Evolutionary conservation across 163 green algal species (phyloP), one percentile per base, ranked within the genome.

Genomic region (Chloromonas sp.): DNA sequence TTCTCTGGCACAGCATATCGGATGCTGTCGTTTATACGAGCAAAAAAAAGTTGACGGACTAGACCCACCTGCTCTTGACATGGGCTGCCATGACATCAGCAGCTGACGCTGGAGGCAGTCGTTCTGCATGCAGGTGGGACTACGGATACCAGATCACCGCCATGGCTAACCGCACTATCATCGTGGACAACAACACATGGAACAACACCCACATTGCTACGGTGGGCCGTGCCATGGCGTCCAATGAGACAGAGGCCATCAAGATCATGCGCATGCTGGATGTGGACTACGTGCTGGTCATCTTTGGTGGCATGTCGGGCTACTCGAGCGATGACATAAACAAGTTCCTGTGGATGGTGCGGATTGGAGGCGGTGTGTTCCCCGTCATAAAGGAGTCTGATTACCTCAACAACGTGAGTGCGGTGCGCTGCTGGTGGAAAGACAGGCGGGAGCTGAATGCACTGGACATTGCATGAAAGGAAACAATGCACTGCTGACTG

Each of bases 101-200:
- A 36, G 36, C 36, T 36, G 36, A 36, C 36, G 36, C 36, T 36
- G 36, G 36, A 36, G 36, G 36, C 36, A 36, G 36, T 36, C 36
- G 36, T 36, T 36, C 36, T 36, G 36, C 36, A 36, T 2, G 79
- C 82, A 91, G 88, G 88, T 99, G 96, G 96, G 96, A 99, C 88
- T 99, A 99, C 83, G 96, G 96, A 3, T 99, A 99, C 89, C 96
- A 99, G 92, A 98, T 98, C 80, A 98, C 97, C 3, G 96, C 94
- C 78, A 99, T 99, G 94, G 96, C 93, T 85, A 98, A 99, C 92
- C 89, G 97, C 83, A 99, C 96, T 15, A 92, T 98, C 74, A 94
- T 99, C 5, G 97, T 99, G 82, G 97, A 99, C 92, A 99, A 99
- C 95, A 99, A 99, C 92, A 99, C 97, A 8, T 99, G 97, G 97